phyloP scores from a whole-genome alignment of 345 rosid genomes.

The Populus deltoides region DNA sequence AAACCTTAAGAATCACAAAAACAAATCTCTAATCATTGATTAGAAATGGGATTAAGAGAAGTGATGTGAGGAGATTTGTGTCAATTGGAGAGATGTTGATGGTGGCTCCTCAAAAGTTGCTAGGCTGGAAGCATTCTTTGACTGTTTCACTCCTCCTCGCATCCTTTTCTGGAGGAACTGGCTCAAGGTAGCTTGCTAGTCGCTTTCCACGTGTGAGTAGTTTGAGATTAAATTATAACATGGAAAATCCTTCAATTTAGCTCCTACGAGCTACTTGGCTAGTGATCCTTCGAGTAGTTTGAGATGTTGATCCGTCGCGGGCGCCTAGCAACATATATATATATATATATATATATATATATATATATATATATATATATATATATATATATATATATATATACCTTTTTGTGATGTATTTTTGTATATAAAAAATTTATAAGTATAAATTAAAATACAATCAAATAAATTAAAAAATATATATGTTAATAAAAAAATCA shows the following conservation, averaged over 20 bases:
- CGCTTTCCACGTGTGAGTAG: constrained; percentile 19
- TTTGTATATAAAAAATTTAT: no score
- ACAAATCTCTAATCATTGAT: neutral
- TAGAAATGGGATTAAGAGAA: neutral
- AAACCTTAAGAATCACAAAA: no score
- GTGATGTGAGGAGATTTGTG: neutral
- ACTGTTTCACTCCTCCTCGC: constrained; percentile 10
- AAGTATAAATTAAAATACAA: no score
- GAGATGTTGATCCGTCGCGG: no score
- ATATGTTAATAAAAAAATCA: no score
- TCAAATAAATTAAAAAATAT: no score
- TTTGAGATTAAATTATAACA: neutral
- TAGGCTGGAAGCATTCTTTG: constrained; percentile 19
- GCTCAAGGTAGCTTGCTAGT: constrained; percentile 11
- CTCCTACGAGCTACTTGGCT: neutral
- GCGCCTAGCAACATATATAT: no score
- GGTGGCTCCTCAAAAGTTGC: neutral
- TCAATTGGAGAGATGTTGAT: neutral
- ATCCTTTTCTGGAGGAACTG: neutral
- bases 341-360: no score
- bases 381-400: no score
- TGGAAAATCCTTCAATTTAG: neutral
- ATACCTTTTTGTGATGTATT: no score
- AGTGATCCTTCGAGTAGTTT: no score
- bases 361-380: no score